Evolutionary conservation across 2,329 filamentous ascomycete genomes (phyloP).

Genomic region (Cercospora berteroae): DNA sequence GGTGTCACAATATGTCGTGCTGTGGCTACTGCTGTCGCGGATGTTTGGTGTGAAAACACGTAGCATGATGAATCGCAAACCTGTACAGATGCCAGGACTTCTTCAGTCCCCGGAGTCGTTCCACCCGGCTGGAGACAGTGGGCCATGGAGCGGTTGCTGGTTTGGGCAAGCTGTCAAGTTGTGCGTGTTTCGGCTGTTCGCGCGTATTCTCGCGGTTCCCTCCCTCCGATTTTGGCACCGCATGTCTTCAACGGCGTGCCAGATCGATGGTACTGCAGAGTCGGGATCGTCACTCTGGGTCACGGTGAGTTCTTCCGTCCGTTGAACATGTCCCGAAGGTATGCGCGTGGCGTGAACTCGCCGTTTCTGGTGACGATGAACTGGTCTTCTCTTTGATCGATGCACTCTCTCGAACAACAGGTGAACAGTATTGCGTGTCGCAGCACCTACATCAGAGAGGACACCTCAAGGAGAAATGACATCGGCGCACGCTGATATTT

Average conservation of each 20-base stretch:
- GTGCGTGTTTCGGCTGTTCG: neutral
- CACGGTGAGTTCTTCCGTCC: neutral
- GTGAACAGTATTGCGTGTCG: too few species aligned
- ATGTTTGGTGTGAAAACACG: neutral
- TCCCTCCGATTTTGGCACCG: neutral
- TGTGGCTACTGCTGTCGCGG: neutral
- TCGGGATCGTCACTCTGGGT: neutral
- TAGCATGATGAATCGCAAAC: neutral
- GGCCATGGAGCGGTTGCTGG: neutral
- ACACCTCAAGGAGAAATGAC: neutral
- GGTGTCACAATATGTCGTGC: neutral
- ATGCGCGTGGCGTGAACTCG: neutral
- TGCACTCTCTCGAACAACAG: too few species aligned
- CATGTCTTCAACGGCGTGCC: neutral
- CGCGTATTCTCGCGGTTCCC: neutral
- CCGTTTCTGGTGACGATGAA: neutral
- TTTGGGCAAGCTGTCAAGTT: neutral
- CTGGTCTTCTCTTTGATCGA: neutral
- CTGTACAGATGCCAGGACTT: neutral
- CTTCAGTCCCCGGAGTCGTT: neutral
- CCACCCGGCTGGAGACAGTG: neutral
- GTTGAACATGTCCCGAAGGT: neutral
- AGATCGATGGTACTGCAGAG: neutral
- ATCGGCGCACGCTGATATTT: neutral
- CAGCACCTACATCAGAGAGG: too few species aligned